Evolutionary conservation across 1,284 basidiomycete genomes (phyloP).

Genomic region (Fomitiporia mediterranea): DNA sequence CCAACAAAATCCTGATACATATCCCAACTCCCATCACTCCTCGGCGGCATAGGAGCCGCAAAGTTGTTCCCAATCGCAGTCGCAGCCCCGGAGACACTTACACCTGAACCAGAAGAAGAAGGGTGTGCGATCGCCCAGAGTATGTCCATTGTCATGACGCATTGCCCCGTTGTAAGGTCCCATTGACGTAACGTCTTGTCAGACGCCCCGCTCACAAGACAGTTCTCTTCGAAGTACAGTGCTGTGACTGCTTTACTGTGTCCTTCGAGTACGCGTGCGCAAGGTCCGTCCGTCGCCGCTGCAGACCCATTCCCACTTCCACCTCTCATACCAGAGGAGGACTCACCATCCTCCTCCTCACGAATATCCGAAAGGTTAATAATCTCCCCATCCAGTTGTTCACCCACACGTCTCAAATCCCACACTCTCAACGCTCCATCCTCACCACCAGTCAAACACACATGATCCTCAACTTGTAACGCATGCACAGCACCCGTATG

Average conservation of each 20-base stretch:
- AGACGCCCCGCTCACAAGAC: constrained; percentile 92
- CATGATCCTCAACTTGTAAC: constrained; percentile 91
- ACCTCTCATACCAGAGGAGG: constrained; percentile 33
- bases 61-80: constrained; percentile 66
- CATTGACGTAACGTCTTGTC: constrained; percentile 99
- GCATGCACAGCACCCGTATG: constrained; percentile 54
- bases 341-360: constrained; percentile 57
- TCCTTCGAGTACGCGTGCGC: constrained; percentile 79
- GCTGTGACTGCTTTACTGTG: constrained; percentile 91
- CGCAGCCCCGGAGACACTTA: constrained; percentile 39
- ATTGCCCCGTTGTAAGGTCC: constrained; percentile 97
- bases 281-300: constrained; percentile 42
- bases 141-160: constrained; percentile 99
- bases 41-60: constrained; percentile 81
- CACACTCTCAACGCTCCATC: constrained; percentile 85
- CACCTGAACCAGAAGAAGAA: constrained; percentile 47
- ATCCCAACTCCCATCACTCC: constrained; percentile 87
- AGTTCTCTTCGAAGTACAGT: constrained; percentile 93
- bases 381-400: constrained; percentile 50
- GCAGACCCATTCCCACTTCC: constrained; percentile 24
- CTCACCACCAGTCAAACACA: constrained; percentile 87
- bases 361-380: constrained; percentile 49
- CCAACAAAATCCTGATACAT: constrained; percentile 98
- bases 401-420: constrained; percentile 81
- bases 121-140: constrained; percentile 99